Evolutionary conservation across 345 rosid genomes (phyloP), one percentile per base, ranked within the genome.

Genomic region (Lepidium aucheri): DNA sequence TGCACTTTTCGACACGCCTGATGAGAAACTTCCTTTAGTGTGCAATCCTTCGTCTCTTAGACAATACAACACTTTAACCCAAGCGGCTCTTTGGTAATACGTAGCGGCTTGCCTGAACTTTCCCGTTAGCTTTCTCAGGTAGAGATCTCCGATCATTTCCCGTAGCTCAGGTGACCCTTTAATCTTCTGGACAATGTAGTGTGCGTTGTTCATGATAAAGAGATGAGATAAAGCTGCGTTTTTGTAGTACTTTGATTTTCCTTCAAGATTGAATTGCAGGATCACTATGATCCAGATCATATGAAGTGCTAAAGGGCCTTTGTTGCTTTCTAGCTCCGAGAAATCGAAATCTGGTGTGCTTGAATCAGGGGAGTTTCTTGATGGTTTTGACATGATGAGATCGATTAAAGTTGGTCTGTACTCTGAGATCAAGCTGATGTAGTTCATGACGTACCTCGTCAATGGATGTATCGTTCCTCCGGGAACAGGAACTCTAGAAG

Each of bases 391-490:
- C 87, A 87, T 77, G 34, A 93, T 93, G 72, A 93, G 85, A 70
- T 81, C 90, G 33, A 83, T 78, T 73, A 93, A 69, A 3, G 94
- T 93, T 72, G 76, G 95, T 56, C 84, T 93, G 57, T 93, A 93
- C 81, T 93, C 98, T 11, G 98, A 85, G 72, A 93, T 93, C 87
- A 93, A 79, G 72, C 91, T 89, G 36, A 86, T 89, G 67, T 93
- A 93, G 72, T 93, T 93, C 98, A 93, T 93, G 28, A 93, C 97
- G 67, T 93, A 93, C 86, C 98, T 83, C 14, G 98, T 93, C 76
- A 93, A 78, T 4, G 98, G 98, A 81, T 93, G 98, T 74, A 93
- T 82, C 0, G 95, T 91, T 20, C 98, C 98, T 17, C 96, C 98
- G 1, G 96, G 98, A n/a, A 89, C 91, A 0, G 87, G 85, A 26